Evolutionary conservation across 2,329 filamentous ascomycete genomes (phyloP).

Genomic region (Hypomyces rosellus): DNA sequence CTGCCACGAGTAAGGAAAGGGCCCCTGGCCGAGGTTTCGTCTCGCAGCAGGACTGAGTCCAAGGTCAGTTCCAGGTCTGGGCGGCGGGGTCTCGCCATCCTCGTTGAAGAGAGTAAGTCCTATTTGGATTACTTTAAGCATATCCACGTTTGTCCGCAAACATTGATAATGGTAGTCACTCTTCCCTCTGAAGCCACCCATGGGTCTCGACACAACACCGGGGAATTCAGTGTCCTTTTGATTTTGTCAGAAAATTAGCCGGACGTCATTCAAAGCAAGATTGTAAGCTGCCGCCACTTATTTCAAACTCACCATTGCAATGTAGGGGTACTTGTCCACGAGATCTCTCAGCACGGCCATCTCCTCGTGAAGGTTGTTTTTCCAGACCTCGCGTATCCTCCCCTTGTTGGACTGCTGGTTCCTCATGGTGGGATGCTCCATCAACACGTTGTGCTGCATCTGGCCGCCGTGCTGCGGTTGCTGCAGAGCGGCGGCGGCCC

Average conservation of each 20-base stretch:
- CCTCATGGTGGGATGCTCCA: conserved; percentile 37
- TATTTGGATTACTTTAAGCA: conserved; percentile 95
- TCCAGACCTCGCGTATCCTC: conserved; percentile 94
- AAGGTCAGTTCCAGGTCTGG: conserved; percentile 50
- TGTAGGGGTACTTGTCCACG: conserved; percentile 87
- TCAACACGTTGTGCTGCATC: conserved; percentile 32
- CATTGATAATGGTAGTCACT: conserved; percentile 99
- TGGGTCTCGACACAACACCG: conserved; percentile 91
- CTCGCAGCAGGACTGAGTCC: conserved; percentile 31
- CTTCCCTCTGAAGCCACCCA: conserved; percentile 90
- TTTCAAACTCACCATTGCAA: conserved; percentile 80
- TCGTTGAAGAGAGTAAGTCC: conserved; percentile 90
- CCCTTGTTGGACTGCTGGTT: conserved; percentile 61
- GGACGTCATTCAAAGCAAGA: not conserved
- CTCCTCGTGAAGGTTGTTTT: conserved; percentile 83
- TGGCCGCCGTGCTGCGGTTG: conserved; percentile 52
- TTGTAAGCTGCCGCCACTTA: too few species aligned
- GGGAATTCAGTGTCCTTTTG: conserved; percentile 97
- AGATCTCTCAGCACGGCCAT: conserved; percentile 78
- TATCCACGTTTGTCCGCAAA: conserved; percentile 90
- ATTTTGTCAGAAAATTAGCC: conserved; percentile 14
- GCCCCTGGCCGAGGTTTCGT: conserved; percentile 36
- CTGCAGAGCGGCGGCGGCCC: conserved; percentile 48
- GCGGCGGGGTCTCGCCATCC: conserved; percentile 78
- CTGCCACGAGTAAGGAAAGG: conserved; percentile 88